Evolutionary conservation across 352 stramenopile genomes (phyloP), one percentile per base, ranked within the genome.

Genomic region (Pseudoperonospora humuli): DNA sequence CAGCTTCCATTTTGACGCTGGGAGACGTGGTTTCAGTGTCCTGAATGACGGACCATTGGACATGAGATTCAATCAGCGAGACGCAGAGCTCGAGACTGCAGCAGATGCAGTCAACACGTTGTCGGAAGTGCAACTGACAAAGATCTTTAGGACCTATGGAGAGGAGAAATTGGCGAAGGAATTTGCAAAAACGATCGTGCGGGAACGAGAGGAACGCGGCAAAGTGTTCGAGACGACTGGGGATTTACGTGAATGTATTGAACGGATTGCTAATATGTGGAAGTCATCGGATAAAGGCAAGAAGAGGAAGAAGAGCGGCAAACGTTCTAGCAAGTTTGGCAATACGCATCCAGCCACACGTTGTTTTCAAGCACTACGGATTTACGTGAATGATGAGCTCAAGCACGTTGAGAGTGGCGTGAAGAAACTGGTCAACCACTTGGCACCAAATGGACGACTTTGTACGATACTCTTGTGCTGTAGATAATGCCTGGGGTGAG

Each of bases 311-410:
- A 54, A 61, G 45, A 57, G 58, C 19, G 21, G 53, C 11, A 62
- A 64, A 24, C 53, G 53, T 10, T 39, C 46, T 2, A 57, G 36
- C 3, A 66, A 66, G 10, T 33, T 45, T n/a, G 42, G 46, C 2
- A 60, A 45, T 25, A 67, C 64, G n/a, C 79, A 88, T 33, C 74
- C 79, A n/a, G 76, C 76, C 3, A 88, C 79, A 15, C 61, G 66
- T 10, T 84, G 77, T 49, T 91, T 91, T 46, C 79, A 91, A 47
- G 79, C 75, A 29, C 54, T 91, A 39, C 75, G 79, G 10, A 88
- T 91, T 43, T 67, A 79, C 47, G 79, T 91, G 31, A 91, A 91
- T 33, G 67, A 87, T 35, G 79, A 91, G 45, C 72, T 91, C 21
- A 46, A 70, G 10, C 79, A 91, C 39, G 71, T 88, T 10, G 50